Evolutionary conservation across 768 basidiomycete genomes (phyloP), one percentile per base, ranked within the genome.

Genomic region (Pseudohyphozyma bogoriensis): DNA sequence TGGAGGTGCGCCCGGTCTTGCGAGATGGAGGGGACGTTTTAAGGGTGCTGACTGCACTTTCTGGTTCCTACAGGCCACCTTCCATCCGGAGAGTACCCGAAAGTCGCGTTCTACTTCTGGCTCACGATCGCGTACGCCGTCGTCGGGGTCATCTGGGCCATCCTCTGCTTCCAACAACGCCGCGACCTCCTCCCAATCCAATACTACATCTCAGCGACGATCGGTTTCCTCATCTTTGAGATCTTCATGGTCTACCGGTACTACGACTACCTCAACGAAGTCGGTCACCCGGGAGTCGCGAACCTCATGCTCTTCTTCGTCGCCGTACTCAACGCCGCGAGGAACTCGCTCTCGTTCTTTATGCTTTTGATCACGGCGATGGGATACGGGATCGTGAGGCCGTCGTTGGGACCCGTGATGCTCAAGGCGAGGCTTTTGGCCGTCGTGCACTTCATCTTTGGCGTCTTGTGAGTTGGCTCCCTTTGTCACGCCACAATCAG

Each of bases 281-380:
- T 74, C 55, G 75, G 76, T 7, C 86, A 84, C 22, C 83, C 78
- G 67, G 80, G 83, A 44, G 78, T 83, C 4, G 78, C 86, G 28
- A 83, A 90, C 0, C 81, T 85, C n/a, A 93, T 97, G 76, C 83
- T 99, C 46, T 86, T 96, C 59, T 86, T 97, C 64, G 90, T 93
- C 42, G 86, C 91, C n/a, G 88, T 92, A 61, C 77, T 97, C 46
- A 92, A 96, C 69, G 93, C 95, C 12, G 92, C 87, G 9, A 78
- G 95, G 49, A 97, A 97, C 70, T 87, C 63, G 40, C 52, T 70
- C 29, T 91, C 89, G 2, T 91, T 97, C 77, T 96, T 97, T 76
- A 82, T 97, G 79, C 79, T 99, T 26, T 78, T 96, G 26, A 84
- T 97, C 47, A 92, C 96, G 29, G 85, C 87, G 6, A 81, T 96